phyloP scores from a whole-genome alignment of 1,284 basidiomycete genomes.

The Rhodofomes roseus region DNA sequence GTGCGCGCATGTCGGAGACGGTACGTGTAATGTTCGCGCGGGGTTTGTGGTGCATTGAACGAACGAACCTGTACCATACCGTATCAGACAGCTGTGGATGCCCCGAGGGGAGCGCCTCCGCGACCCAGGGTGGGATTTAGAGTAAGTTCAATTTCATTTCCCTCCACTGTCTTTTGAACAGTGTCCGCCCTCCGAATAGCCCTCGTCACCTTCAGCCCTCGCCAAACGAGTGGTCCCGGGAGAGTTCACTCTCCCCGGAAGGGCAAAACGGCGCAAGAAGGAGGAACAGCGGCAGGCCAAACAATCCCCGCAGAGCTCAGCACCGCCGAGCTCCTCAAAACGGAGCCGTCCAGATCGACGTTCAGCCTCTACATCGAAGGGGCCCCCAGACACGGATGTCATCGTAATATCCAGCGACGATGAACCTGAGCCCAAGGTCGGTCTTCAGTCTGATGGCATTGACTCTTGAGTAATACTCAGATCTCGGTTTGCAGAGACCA shows the following conservation, averaged over 20 bases:
- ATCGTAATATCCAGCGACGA: not conserved
- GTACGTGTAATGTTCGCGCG: not conserved
- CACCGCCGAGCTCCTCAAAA: not conserved
- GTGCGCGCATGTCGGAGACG: not conserved
- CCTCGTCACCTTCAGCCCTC: not conserved
- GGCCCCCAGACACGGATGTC: too few relatives aligned
- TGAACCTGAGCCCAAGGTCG: not conserved
- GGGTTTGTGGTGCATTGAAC: not conserved
- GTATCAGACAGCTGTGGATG: not conserved
- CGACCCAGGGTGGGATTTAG: not conserved
- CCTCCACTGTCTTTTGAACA: too few relatives aligned
- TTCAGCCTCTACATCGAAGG: not conserved
- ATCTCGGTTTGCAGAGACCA: not conserved
- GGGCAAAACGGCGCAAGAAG: slow-evolving; percentile 1
- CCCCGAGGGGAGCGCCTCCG: not conserved
- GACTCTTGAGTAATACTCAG: too few relatives aligned
- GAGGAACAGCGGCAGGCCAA: not conserved
- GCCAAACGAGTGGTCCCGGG: not conserved
- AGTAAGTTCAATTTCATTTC: not conserved
- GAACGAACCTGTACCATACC: not conserved
- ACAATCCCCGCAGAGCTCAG: not conserved
- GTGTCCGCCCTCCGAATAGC: not conserved
- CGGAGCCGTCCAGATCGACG: not conserved
- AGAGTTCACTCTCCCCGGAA: not conserved
- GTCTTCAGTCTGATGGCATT: not conserved